Conservation (phyloP, 2,329 filamentous ascomycete genomes). For the Botrytis porri region DNA sequence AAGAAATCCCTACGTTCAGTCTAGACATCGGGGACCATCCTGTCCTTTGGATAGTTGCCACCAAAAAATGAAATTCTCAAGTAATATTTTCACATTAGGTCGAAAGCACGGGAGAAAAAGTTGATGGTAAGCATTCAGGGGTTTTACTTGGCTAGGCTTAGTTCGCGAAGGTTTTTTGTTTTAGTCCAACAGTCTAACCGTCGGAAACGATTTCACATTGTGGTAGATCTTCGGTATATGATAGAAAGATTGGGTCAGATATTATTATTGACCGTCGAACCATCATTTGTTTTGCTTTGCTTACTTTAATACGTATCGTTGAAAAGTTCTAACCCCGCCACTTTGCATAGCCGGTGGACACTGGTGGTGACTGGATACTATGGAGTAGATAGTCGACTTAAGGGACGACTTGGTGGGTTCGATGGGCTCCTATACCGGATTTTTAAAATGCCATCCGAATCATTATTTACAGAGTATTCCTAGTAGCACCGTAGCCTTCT, state of each 20-base stretch:
- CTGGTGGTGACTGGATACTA: neutral
- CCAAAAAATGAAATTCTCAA: conserved; percentile 11
- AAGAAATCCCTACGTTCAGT: neutral
- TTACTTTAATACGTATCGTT: neutral
- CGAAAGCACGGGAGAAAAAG: conserved; percentile 1
- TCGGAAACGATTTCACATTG: neutral
- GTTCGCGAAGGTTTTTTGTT: neutral
- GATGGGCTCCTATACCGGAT: neutral
- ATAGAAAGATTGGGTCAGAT: neutral
- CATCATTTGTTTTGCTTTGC: neutral
- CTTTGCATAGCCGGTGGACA: neutral
- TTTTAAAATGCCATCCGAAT: neutral
- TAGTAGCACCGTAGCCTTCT: neutral
- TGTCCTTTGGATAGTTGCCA: conserved; percentile 4
- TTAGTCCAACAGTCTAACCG: neutral
- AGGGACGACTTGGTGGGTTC: neutral
- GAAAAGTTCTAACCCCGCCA: neutral
- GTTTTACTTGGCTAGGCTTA: conserved; percentile 13
- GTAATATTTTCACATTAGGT: conserved; percentile 10
- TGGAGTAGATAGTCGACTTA: neutral
- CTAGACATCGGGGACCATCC: neutral
- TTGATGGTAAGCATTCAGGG: conserved; percentile 3
- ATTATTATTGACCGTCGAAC: neutral
- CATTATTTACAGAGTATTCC: neutral
- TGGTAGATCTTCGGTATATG: neutral